phyloP scores from a whole-genome alignment of 768 basidiomycete species.

The Suillus sp. region DNA sequence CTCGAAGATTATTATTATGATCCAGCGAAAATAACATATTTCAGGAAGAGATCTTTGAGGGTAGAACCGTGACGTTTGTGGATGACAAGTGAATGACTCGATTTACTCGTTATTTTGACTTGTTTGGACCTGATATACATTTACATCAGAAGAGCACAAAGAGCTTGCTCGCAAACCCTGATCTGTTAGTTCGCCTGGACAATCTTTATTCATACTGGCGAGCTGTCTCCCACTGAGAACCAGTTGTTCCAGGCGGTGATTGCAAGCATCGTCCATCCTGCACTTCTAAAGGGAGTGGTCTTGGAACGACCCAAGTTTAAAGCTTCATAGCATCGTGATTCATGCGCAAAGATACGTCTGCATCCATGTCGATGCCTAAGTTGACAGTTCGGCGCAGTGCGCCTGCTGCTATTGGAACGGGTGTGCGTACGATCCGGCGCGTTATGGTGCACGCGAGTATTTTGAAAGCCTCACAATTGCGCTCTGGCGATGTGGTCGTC shows the following conservation, averaged over 20 bases:
- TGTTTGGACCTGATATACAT: background rate
- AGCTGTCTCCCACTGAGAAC: background rate
- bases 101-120: background rate
- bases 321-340: background rate
- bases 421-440: conserved; percentile 56
- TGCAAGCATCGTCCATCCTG: no score
- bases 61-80: background rate
- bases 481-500: conserved; percentile 70
- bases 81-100: background rate
- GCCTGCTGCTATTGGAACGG: background rate
- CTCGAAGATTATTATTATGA: background rate
- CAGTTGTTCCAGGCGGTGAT: background rate
- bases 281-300: no score
- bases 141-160: no score
- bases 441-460: conserved; percentile 63
- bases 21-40: conserved; percentile 3
- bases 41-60: background rate
- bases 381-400: background rate
- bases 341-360: conserved; percentile 5
- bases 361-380: conserved; percentile 3
- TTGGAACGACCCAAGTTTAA: background rate
- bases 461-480: conserved; percentile 60
- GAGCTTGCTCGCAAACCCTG: background rate
- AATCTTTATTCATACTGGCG: background rate
- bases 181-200: background rate